Percentiles rank a stretch among this genome's conserved stretches.
Evolutionary conservation across 345 rosid species (phyloP).

Genomic region (Jatropha curcas): DNA sequence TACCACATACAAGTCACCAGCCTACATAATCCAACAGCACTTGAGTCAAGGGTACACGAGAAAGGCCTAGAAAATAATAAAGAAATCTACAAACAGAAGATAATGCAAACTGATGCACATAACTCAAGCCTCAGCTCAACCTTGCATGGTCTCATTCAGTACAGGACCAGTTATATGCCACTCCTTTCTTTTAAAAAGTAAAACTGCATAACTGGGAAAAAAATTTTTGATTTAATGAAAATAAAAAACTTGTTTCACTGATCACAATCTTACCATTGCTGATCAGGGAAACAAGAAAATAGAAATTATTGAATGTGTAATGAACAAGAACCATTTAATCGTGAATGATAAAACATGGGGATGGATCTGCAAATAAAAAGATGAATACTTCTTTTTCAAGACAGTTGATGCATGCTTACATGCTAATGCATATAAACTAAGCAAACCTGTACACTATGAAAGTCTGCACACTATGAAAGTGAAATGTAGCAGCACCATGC

Average conservation of each 20-base stretch:
- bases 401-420: background rate
- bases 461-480: background rate
- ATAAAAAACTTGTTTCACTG: background rate
- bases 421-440: background rate
- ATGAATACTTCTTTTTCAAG: background rate
- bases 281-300: background rate
- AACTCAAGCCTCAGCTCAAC: background rate
- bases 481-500: background rate
- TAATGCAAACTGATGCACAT: background rate
- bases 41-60: background rate
- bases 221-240: too few species aligned
- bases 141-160: background rate
- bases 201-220: background rate
- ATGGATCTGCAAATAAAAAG: background rate
- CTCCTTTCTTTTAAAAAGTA: background rate
- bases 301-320: background rate
- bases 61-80: background rate
- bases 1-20: slow-evolving; percentile 77
- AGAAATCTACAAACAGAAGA: background rate
- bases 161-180: background rate
- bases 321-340: background rate
- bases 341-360: background rate
- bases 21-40: slow-evolving; percentile 43
- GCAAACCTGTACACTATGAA: background rate
- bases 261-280: background rate